Percentiles rank a stretch among this genome's conserved stretches.
Conservation (phyloP, 2,329 filamentous ascomycete species). For the Alternaria brassicicola region DNA sequence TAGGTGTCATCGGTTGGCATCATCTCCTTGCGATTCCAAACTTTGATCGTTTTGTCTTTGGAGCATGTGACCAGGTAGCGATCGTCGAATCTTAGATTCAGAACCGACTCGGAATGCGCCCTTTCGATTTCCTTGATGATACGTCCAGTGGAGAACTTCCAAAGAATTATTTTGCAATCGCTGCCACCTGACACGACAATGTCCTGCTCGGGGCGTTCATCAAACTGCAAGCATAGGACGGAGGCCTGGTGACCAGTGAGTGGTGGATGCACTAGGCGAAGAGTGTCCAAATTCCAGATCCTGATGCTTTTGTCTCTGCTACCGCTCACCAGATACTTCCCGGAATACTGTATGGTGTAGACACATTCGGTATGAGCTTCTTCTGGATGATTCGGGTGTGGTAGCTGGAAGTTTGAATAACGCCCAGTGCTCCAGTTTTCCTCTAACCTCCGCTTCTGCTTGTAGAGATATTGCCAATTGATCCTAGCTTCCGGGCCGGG, state of each 20-base stretch:
- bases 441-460: conserved; percentile 82
- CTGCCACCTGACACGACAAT: conserved; percentile 95
- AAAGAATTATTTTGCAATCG: conserved; percentile 87
- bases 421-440: conserved; percentile 88
- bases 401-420: conserved; percentile 86
- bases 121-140: conserved; percentile 75
- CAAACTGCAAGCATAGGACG: conserved; percentile 93
- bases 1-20: conserved; percentile 49
- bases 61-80: conserved; percentile 94
- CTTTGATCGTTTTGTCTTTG: conserved; percentile 95
- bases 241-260: conserved; percentile 81
- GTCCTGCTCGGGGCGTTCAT: conserved; percentile 84
- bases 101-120: conserved; percentile 87
- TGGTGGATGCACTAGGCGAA: conserved; percentile 75
- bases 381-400: conserved; percentile 77
- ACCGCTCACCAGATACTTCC: conserved; percentile 87
- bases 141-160: conserved; percentile 90
- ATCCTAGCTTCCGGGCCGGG: conserved; percentile 62
- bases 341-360: conserved; percentile 89
- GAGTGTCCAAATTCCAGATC: conserved; percentile 86
- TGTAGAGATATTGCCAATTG: conserved; percentile 94
- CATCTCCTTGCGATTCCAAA: conserved; percentile 77
- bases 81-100: conserved; percentile 92
- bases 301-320: conserved; percentile 87
- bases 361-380: conserved; percentile 93